Evolutionary conservation across 164 flowering plant species (phyloP).

Genomic region (Magnolia officinalis): DNA sequence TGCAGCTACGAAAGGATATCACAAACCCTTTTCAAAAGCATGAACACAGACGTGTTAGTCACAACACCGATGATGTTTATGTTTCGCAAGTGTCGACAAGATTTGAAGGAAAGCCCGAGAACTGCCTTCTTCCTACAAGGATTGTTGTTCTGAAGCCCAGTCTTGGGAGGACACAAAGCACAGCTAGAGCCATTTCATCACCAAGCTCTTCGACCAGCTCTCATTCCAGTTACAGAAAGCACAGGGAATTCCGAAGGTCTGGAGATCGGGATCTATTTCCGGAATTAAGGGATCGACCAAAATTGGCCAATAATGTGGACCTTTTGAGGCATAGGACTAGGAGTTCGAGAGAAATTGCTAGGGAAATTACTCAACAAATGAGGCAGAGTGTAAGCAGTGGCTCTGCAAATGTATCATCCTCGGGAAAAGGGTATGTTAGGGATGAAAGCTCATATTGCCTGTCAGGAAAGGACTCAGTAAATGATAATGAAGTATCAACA

Average conservation of each 20-base stretch:
- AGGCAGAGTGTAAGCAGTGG: constrained; percentile 20
- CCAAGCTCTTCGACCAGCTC: constrained; percentile 34
- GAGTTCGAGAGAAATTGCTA: constrained; percentile 65
- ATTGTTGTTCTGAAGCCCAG: constrained; percentile 93
- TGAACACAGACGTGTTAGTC: constrained; percentile 14
- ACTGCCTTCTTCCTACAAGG: constrained; percentile 40
- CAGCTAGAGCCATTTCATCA: constrained; percentile 25
- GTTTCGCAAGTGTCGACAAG: constrained; percentile 25
- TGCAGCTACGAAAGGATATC: constrained; percentile 15
- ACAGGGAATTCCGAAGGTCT: constrained; percentile 15
- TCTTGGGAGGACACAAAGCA: constrained; percentile 31
- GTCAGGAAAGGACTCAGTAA: constrained; percentile 47
- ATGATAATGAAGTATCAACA: constrained; percentile 41
- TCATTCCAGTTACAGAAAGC: constrained; percentile 26
- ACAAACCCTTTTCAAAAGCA: constrained; percentile 18
- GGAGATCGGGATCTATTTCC: constrained; percentile 19
- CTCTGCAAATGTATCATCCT: constrained; percentile 23
- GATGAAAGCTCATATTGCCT: constrained; percentile 56
- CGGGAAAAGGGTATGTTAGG: constrained; percentile 53
- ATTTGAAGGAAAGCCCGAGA: constrained; percentile 19
- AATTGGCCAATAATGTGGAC: constrained; percentile 20
- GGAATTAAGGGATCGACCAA: constrained; percentile 25
- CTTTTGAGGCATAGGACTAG: constrained; percentile 26
- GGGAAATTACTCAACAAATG: constrained; percentile 39
- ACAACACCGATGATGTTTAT: constrained; percentile 12